phyloP scores from a whole-genome alignment of 2,329 filamentous ascomycete species.

The Metarhizium sp. region DNA sequence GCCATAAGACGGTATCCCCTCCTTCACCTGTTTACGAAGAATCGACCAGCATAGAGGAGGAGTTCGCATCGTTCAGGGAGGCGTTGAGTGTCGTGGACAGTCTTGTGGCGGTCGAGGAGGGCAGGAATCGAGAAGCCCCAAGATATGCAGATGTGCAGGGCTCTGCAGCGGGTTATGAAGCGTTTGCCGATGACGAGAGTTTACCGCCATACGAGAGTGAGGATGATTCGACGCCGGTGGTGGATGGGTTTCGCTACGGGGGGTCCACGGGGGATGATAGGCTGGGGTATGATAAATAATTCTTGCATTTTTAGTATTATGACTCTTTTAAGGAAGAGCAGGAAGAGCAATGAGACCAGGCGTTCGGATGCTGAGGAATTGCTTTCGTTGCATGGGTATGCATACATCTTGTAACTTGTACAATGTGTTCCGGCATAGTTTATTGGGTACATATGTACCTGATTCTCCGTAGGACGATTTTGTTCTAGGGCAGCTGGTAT shows the following conservation, averaged over 20 bases:
- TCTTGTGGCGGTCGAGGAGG: conserved; percentile 35
- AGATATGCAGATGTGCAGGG: too few species aligned
- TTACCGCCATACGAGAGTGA: conserved; percentile 33
- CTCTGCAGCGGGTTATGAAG: background rate
- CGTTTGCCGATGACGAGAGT: conserved; percentile 23
- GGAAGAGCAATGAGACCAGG: too few species aligned
- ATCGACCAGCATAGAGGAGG: conserved; percentile 31
- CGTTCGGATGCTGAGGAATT: too few species aligned
- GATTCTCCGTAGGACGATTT: too few species aligned
- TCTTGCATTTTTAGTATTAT: too few species aligned
- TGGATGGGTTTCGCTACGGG: conserved; percentile 28
- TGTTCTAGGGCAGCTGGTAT: background rate
- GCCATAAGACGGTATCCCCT: too few species aligned
- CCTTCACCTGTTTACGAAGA: conserved; percentile 2
- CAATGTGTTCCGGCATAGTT: too few species aligned
- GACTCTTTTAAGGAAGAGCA: too few species aligned
- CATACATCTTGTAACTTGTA: too few species aligned
- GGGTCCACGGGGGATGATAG: background rate
- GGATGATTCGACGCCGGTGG: conserved; percentile 13
- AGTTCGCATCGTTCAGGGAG: conserved; percentile 37
- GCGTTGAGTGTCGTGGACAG: conserved; percentile 36
- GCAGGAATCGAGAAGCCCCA: conserved; percentile 7
- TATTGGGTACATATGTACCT: too few species aligned
- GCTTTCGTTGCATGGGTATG: too few species aligned
- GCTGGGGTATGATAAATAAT: too few species aligned